These are phyloP conservation scores for Scutellaria baicalensis DNA, from an alignment of 257 asterid species.

Conservation along the genomic window DNA sequence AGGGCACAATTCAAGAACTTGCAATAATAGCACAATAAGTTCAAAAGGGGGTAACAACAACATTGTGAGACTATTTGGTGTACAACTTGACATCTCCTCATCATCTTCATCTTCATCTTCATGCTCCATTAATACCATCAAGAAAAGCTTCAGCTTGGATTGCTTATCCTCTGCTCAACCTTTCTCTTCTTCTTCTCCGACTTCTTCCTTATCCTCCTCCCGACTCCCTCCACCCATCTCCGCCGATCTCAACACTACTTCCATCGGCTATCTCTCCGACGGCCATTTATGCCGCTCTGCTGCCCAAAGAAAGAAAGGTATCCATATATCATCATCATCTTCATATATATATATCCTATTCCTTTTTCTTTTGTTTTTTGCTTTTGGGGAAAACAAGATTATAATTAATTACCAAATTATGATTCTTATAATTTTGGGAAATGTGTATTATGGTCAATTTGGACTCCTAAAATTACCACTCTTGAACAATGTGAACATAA, in stretches of 20 bases:
- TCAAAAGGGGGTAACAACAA: neutral
- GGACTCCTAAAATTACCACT: no score
- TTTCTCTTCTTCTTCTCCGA: constrained; percentile 7
- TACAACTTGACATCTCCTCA: constrained; percentile 38
- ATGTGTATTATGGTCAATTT: no score
- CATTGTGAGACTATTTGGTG: constrained; percentile 70
- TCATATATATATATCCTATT: no score
- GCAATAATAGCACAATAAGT: constrained; percentile 22
- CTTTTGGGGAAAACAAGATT: no score
- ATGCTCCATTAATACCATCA: constrained; percentile 21
- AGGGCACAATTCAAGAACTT: constrained; percentile 90
- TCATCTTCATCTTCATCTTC: neutral
- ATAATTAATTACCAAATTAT: no score
- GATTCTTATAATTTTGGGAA: no score
- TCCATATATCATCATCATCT: neutral
- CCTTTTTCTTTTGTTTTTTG: no score
- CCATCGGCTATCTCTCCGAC: constrained; percentile 53
- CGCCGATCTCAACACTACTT: constrained; percentile 14
- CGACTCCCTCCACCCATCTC: constrained; percentile 10
- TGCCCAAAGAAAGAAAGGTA: constrained; percentile 62
- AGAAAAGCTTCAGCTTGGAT: constrained; percentile 77
- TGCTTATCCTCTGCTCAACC: constrained; percentile 31
- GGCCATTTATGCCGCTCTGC: constrained; percentile 31
- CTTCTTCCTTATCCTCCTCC: constrained; percentile 31
- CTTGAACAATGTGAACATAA: no score